Evolutionary conservation across 176 grass and related monocot genomes (phyloP).

Genomic region (Calamus simplicifolius): DNA sequence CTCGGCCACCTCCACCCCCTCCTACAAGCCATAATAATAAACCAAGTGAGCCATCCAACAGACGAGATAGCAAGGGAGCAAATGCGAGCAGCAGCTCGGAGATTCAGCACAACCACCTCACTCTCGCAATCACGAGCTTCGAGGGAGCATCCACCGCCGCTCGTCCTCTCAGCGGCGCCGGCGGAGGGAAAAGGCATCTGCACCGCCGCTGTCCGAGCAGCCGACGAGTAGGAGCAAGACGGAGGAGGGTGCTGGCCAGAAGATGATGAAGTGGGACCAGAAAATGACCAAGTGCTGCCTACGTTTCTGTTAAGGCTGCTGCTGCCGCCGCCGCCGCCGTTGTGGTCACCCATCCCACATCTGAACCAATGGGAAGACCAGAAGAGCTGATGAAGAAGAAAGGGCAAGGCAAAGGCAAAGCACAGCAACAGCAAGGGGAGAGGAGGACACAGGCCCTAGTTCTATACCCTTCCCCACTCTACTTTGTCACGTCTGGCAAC

Average conservation of each 20-base stretch:
- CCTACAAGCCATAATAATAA: conserved; percentile 16
- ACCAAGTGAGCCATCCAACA: not conserved
- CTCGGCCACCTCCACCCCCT: conserved; percentile 56
- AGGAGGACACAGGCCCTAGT: no score
- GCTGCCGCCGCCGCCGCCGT: not conserved
- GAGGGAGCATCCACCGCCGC: not conserved
- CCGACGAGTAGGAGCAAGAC: no score
- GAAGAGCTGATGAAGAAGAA: no score
- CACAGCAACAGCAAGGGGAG: no score
- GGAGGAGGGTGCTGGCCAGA: no score
- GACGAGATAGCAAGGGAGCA: not conserved
- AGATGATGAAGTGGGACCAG: not conserved
- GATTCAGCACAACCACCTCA: not conserved
- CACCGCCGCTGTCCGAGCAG: no score
- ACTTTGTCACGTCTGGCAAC: no score
- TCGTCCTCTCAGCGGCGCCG: not conserved
- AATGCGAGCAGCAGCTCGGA: not conserved
- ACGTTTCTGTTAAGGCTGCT: not conserved
- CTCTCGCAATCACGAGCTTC: conserved; percentile 5
- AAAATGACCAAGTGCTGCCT: conserved; percentile 8
- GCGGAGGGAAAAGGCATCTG: not conserved
- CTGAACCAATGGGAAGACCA: not conserved
- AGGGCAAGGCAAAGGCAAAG: not conserved
- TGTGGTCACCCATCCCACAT: conserved; percentile 8
- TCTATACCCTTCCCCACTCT: no score